Evolutionary conservation across 2,329 filamentous ascomycete genomes (phyloP).

Genomic region (Fusarium robinianum): DNA sequence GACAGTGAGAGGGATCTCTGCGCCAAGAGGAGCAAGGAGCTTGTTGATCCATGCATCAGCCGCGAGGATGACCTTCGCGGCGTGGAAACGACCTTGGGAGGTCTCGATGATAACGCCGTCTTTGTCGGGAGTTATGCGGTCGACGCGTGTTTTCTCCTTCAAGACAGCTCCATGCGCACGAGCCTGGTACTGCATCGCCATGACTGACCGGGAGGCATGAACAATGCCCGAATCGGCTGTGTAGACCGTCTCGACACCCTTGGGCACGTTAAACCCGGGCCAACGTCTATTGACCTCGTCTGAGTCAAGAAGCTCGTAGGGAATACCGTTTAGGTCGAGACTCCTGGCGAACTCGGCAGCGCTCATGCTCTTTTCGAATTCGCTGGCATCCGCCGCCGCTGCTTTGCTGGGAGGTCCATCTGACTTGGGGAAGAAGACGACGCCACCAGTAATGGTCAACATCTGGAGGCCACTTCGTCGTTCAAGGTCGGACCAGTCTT

Average conservation of each 20-base stretch:
- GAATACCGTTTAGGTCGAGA: slow-evolving; percentile 18
- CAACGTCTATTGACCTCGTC: slow-evolving; percentile 24
- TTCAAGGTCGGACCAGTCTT: slow-evolving; percentile 32
- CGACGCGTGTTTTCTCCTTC: slow-evolving; percentile 16
- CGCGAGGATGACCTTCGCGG: slow-evolving; percentile 18
- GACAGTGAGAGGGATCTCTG: slow-evolving; percentile 18
- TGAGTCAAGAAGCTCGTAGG: slow-evolving; percentile 27
- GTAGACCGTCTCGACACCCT: slow-evolving; percentile 25
- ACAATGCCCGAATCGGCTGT: slow-evolving; percentile 32
- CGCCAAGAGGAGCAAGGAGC: slow-evolving; percentile 14
- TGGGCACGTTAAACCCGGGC: slow-evolving; percentile 26
- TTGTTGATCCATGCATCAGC: slow-evolving; percentile 28
- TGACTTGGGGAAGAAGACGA: slow-evolving; percentile 31
- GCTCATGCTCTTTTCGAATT: too few species aligned
- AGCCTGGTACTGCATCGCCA: slow-evolving; percentile 22
- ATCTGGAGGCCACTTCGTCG: slow-evolving; percentile 22
- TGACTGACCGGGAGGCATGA: slow-evolving; percentile 19
- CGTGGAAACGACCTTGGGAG: slow-evolving; percentile 8
- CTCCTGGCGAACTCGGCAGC: slow-evolving; percentile 8
- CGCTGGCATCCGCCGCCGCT: too few species aligned
- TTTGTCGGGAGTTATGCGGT: neutral
- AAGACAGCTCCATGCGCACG: slow-evolving; percentile 13
- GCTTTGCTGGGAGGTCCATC: too few species aligned
- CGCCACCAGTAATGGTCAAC: slow-evolving; percentile 29
- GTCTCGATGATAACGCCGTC: slow-evolving; percentile 20